Percentiles rank a stretch among this genome's conserved stretches.
These are phyloP conservation scores for Neurospora sp. DNA, from an alignment of 495 filamentous ascomycete species.

Conservation along the genomic window DNA sequence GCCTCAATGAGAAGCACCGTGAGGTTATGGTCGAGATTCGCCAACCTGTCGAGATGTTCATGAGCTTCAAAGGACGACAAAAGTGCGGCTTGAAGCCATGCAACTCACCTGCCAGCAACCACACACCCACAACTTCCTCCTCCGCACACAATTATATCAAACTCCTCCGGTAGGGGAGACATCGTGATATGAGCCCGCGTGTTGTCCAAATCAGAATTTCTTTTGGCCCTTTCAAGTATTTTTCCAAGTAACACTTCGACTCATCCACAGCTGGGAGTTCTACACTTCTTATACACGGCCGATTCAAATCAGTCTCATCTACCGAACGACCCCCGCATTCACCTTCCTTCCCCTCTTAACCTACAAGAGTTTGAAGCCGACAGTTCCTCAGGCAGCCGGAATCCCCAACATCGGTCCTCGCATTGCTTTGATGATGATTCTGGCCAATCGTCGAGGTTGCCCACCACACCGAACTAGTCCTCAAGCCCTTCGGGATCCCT, in stretches of 20 bases:
- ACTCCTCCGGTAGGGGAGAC: constrained; percentile 52
- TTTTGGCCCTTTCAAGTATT: background rate
- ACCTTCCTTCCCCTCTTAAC: background rate
- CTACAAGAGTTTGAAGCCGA: background rate
- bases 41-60: constrained; percentile 40
- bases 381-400: background rate
- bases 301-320: background rate
- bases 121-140: constrained; percentile 65
- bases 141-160: constrained; percentile 77
- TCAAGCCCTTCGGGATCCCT: background rate
- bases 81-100: background rate
- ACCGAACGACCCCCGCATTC: background rate
- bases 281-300: background rate
- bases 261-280: background rate
- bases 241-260: background rate
- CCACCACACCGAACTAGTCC: background rate
- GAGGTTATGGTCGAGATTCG: constrained; percentile 72
- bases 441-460: background rate
- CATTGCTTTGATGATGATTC: background rate
- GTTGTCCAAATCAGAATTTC: background rate
- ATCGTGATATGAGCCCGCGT: constrained; percentile 11
- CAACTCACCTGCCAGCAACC: constrained; percentile 52
- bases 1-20: constrained; percentile 71
- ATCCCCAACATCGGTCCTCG: background rate
- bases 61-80: background rate